phyloP scores from a whole-genome alignment of 2,329 filamentous ascomycete genomes.

The Polytolypa hystricis region DNA sequence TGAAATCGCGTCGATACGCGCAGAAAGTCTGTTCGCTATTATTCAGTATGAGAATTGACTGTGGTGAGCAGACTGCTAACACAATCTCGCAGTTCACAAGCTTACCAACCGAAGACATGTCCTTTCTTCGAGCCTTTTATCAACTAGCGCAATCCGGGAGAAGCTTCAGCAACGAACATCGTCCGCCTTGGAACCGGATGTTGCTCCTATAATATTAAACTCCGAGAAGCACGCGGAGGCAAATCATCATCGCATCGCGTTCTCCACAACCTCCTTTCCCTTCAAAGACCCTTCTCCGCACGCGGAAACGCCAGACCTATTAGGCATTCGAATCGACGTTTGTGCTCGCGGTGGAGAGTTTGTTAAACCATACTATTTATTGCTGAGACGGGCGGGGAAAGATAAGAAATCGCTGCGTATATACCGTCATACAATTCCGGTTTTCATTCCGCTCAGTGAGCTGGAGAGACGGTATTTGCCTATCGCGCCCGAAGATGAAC shows the following conservation, averaged over 20 bases:
- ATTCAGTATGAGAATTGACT: not conserved
- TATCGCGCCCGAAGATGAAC: slow-evolving; percentile 12
- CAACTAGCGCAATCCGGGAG: slow-evolving; percentile 27
- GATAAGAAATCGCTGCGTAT: slow-evolving; percentile 21
- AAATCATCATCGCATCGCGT: slow-evolving; percentile 35
- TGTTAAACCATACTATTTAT: slow-evolving; percentile 33
- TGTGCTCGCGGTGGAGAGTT: slow-evolving; percentile 29
- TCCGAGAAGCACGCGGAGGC: slow-evolving; percentile 23
- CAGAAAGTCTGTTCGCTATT: slow-evolving; percentile 26
- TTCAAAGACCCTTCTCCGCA: slow-evolving; percentile 34
- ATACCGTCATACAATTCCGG: slow-evolving; percentile 35
- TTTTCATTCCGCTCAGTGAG: slow-evolving; percentile 30
- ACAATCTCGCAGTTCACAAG: slow-evolving; percentile 23
- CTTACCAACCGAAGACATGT: slow-evolving; percentile 29
- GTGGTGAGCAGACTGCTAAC: slow-evolving; percentile 6
- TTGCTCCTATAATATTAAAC: slow-evolving; percentile 23
- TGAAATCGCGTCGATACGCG: slow-evolving; percentile 31
- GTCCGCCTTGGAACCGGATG: slow-evolving; percentile 13
- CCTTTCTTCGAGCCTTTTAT: slow-evolving; percentile 31
- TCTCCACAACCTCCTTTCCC: slow-evolving; percentile 35
- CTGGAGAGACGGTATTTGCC: slow-evolving; percentile 28
- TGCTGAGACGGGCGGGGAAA: slow-evolving; percentile 21
- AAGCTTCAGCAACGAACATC: slow-evolving; percentile 13
- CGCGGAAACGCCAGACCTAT: slow-evolving; percentile 18
- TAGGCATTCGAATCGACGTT: slow-evolving; percentile 34